Evolutionary conservation across 2,329 filamentous ascomycete genomes (phyloP), one percentile per base, ranked within the genome.

Genomic region (Drechslerella stenobrocha): DNA sequence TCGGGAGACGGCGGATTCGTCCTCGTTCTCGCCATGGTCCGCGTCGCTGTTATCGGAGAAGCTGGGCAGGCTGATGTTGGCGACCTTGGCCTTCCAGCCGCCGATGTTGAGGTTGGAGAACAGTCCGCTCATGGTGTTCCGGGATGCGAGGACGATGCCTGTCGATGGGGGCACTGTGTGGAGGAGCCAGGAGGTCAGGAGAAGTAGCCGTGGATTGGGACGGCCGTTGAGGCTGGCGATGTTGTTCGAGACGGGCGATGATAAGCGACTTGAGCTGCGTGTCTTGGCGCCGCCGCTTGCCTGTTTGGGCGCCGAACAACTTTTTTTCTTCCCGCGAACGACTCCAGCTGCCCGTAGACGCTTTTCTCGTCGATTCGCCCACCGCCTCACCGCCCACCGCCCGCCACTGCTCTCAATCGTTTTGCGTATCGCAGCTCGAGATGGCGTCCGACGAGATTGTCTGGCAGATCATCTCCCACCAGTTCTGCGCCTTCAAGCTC

Each of bases 361-460:
- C 42, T 37, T 37, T 15, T 37, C 4, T 9, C 34, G 34, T 13
- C 30, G 13, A 32, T 32, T 11, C 34, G 20, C 13, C 5, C 28
- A 18, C n/a, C 20, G 15, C 22, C 18, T 15, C 22, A 11, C 26
- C 30, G 8, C 26, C 7, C 18, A 40, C 9, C 22, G 45, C 3
- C n/a, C 20, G 8, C 3, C 35, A 37, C 26, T 34, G 23, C 18
- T 15, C 22, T 15, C 35, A 30, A 20, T 23, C 51, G 55, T 72
- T 70, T 8, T 18, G 42, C 9, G 24, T n/a, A 2, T 46, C 2
- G 7, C 34, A n/a, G 20, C n/a, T 51, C 74, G 78, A 65, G 60
- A 95, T 93, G 88, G 85, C 89, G 63, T 95, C 90, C 70, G 92
- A 97, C 81, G 92, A 97, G 78, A 95, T 97, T 71, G 87, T 97